A percentile compares a stretch with the other conserved stretches of the same genome.
phyloP scores from a whole-genome alignment of 2,329 filamentous ascomycete species.

The Fusarium sp. region DNA sequence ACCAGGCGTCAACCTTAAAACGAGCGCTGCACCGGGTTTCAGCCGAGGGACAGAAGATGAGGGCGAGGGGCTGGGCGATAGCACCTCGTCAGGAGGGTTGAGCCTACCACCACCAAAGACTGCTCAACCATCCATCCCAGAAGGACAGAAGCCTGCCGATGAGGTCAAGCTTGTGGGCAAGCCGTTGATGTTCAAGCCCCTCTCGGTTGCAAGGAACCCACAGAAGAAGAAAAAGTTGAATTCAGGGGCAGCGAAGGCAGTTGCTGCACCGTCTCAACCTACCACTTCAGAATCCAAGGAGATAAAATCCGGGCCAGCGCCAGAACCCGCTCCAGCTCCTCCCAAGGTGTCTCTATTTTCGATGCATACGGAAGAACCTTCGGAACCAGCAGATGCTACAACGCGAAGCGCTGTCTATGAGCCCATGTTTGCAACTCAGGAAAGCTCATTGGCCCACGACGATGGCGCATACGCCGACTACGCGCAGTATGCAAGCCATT shows the following conservation, averaged over 20 bases:
- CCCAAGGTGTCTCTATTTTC: conserved; percentile 77
- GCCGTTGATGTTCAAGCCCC: conserved; percentile 86
- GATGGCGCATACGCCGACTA: conserved; percentile 48
- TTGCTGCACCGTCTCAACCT: conserved; percentile 12
- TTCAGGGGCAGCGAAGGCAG: conserved; percentile 20
- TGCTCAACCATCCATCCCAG: conserved; percentile 62
- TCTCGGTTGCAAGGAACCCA: conserved; percentile 83
- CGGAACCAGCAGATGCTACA: conserved; percentile 36
- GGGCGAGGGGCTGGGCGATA: conserved; percentile 30
- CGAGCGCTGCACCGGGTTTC: conserved; percentile 85
- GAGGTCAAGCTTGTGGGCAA: conserved; percentile 80
- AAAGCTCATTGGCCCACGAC: conserved; percentile 29
- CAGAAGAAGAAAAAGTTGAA: conserved; percentile 72
- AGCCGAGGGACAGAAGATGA: conserved; percentile 63
- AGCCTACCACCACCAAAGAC: conserved; percentile 56
- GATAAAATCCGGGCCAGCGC: conserved; percentile 33
- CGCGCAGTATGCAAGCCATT: conserved; percentile 41
- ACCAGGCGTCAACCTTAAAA: conserved; percentile 76
- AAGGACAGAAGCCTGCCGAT: conserved; percentile 68
- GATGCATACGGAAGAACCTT: conserved; percentile 59
- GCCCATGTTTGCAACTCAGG: conserved; percentile 60
- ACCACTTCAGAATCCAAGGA: conserved; percentile 25
- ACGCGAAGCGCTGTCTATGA: conserved; percentile 57
- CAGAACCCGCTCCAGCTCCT: conserved; percentile 28
- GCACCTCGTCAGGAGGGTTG: conserved; percentile 39